Conservation (phyloP, 2,329 filamentous ascomycete species). For the Ophiocordyceps unilateralis region DNA sequence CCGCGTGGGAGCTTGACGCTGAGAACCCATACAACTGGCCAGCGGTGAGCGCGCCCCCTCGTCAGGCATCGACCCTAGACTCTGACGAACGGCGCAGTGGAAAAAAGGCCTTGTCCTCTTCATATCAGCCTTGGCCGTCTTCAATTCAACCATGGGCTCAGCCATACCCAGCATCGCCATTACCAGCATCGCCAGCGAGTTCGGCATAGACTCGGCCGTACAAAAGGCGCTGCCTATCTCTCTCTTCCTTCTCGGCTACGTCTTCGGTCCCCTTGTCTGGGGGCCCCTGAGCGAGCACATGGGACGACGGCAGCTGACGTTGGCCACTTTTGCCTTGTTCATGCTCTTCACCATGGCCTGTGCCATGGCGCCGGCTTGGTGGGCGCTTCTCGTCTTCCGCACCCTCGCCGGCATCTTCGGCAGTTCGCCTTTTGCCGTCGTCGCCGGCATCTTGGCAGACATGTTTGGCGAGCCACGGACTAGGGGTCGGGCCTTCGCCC, state of each 20-base stretch:
- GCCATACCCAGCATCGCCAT: conserved; percentile 47
- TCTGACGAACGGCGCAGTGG: conserved; percentile 14
- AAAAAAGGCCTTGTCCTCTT: conserved; percentile 38
- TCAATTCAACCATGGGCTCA: conserved; percentile 52
- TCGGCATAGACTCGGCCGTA: conserved; percentile 29
- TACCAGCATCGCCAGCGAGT: conserved; percentile 38
- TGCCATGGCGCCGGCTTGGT: conserved; percentile 30
- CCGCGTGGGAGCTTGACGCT: conserved; percentile 29
- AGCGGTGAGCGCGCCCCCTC: conserved; percentile 10
- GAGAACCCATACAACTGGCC: conserved; percentile 39
- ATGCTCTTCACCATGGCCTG: conserved; percentile 32
- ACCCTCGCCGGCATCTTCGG: conserved; percentile 32
- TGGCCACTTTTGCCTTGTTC: conserved; percentile 26
- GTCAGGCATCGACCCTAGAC: neutral
- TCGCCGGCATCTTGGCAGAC: conserved; percentile 46
- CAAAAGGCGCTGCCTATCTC: conserved; percentile 41
- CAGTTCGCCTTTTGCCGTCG: conserved; percentile 39
- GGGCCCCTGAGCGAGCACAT: conserved; percentile 48
- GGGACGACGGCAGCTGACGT: conserved; percentile 29
- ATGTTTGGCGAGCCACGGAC: conserved; percentile 32
- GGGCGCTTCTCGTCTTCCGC: conserved; percentile 35
- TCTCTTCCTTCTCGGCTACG: conserved; percentile 46
- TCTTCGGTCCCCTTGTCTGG: conserved; percentile 43
- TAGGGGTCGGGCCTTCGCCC: conserved; percentile 41
- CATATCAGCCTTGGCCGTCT: conserved; percentile 38